Base-by-base conservation (phyloP, 2,329 filamentous ascomycete species). In the Hymenoscyphus occultus region DNA sequence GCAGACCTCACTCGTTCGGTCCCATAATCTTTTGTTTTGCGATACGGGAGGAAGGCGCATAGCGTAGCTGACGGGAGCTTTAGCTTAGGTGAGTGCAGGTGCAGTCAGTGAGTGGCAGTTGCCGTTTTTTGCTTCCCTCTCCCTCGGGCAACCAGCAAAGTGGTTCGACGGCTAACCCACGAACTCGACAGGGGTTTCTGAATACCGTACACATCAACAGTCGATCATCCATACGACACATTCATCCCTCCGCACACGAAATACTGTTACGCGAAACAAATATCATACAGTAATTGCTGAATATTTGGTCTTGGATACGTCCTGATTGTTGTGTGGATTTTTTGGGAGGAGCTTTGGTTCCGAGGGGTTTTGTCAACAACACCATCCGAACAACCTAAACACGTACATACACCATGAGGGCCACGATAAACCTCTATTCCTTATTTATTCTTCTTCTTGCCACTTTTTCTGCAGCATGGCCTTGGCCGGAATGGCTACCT, bases 401-500 rank as follows among this genome's bases (percentile, higher is more conserved):
- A 28, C 45, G 78, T 45, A 54, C 68, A 60, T 63, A 63, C 72
- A 74, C 57, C 56, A 86, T 87, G 85, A 84, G 79, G 79, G 75
- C 80, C 68, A 78, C 78, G 60, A 71, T 84, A 63, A 75, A 81
- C 73, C 79, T 81, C 56, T 72, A 80, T 70, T 76, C 84, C 70
- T 80, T 83, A 61, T 69, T 83, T 63, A 78, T 86, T 69, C 78
- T 87, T 56, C 80, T 85, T 39, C 75, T 86, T 62, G 76, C 82
- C 14, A 72, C 73, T 39, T 73, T 72, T 60, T 63, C 71, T 58
- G 68, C 70, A 31, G 80, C 80, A n/a, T 80, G 83, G 62, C 84
- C 81, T 64, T 87, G 84, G 85, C 82, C 84, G 22, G 76, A 75
- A 67, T 86, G 82, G 81, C 76, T 87, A 45, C 84, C 84, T 19